Evolutionary conservation across 2,329 filamentous ascomycete genomes (phyloP), one percentile per base, ranked within the genome.

Genomic region (Sarocladiaceae sp.): DNA sequence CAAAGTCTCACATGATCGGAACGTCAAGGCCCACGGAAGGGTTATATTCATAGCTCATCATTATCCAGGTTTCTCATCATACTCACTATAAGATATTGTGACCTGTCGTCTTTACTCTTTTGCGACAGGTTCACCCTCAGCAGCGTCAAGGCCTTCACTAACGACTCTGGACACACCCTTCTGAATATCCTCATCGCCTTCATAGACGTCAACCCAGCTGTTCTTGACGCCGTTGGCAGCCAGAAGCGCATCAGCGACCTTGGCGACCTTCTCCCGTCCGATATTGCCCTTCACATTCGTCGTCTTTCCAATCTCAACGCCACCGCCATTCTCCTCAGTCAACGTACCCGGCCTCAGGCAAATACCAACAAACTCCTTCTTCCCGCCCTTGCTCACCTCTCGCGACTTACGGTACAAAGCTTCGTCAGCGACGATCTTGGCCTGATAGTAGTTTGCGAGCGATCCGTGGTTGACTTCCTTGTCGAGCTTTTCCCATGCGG

Each of bases 341-440:
- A 84, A 64, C 1, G 58, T 57, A 1, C 75, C 79, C 0, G 82
- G 80, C 1, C 82, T 75, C 48, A 86, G 68, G 60, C 71, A 66
- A 58, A 84, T 76, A 52, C 71, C 77, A 2, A 72, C 70, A 28
- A 83, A 71, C 15, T 64, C 67, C 1, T 57, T 31, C 29, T 33
- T 33, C 29, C 29, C 29, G 26, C 26, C 46, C 28, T 49, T 50
- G 37, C n/a, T n/a, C n/a, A 66, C 67, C 62, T 70, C 66, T 58
- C 70, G 70, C 29, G 71, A 71, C 11, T 73, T 71, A 42, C 73
- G 68, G 60, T 80, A 79, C 4, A 84, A 68, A 2, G 68, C 72
- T 65, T 83, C 77, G 62, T 86, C 83, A 7, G 82, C 79, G 5
- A 72, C 78, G 15, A 84, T 61, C 66, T 86, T 86, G 56, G 82